Conservation (phyloP, 192 early-diverging fungal species). For the Coemansia pectinata region DNA sequence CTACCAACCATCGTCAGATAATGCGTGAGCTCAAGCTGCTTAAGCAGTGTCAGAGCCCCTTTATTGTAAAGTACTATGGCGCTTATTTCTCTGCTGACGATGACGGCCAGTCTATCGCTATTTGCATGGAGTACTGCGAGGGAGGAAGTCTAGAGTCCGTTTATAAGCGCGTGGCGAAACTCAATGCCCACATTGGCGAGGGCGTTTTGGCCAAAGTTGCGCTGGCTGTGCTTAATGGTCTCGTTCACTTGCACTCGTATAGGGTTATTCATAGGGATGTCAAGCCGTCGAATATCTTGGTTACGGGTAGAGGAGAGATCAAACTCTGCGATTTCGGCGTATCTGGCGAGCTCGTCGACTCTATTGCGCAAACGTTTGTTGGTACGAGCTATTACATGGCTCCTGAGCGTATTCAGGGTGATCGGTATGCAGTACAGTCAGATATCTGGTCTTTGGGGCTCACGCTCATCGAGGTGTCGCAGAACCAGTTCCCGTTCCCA, state of each 20-base stretch:
- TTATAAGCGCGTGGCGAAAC: constrained; percentile 71
- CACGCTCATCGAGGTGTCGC: constrained; percentile 90
- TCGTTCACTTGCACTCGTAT: constrained; percentile 87
- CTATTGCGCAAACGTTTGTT: constrained; percentile 90
- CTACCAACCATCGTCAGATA: constrained; percentile 79
- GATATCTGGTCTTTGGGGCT: constrained; percentile 98
- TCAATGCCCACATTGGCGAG: constrained; percentile 83
- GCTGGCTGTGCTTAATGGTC: constrained; percentile 82
- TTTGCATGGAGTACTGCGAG: constrained; percentile 98
- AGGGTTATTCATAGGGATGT: constrained; percentile 95
- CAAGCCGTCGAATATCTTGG: constrained; percentile 97
- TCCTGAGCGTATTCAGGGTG: constrained; percentile 95
- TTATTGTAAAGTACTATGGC: constrained; percentile 95
- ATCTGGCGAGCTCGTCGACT: constrained; percentile 84
- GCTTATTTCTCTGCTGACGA: constrained; percentile 81
- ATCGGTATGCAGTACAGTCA: constrained; percentile 81
- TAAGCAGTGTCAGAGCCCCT: constrained; percentile 84
- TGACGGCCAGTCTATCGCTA: constrained; percentile 74
- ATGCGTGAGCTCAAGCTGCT: constrained; percentile 90
- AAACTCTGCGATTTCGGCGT: constrained; percentile 99
- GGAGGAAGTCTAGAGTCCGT: constrained; percentile 91
- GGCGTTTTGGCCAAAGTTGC: constrained; percentile 86
- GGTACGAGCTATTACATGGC: constrained; percentile 98
- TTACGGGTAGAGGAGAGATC: constrained; percentile 85
- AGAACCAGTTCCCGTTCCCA: constrained; percentile 92